Conservation (phyloP, 257 asterid genomes). For the Solanum bukasovii region DNA sequence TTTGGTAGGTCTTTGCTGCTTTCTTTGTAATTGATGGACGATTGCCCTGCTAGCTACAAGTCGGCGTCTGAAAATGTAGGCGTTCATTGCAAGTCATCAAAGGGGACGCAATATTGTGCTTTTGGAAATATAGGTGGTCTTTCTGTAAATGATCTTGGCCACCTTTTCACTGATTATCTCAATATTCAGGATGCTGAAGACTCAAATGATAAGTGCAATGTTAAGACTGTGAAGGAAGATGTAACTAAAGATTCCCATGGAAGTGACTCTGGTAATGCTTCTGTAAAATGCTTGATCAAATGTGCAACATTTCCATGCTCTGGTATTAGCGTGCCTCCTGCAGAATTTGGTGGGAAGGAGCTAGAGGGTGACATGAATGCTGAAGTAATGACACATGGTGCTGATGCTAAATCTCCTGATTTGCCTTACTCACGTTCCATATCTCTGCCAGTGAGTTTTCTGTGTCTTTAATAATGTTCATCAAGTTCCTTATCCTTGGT, state of each 20-base stretch:
- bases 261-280: background rate
- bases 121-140: background rate
- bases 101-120: slow-evolving; percentile 3
- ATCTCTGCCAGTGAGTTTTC: slow-evolving; percentile 27
- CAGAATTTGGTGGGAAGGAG: background rate
- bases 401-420: slow-evolving; percentile 8
- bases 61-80: slow-evolving; percentile 11
- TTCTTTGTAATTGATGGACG: slow-evolving; percentile 24
- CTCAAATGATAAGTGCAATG: background rate
- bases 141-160: slow-evolving; percentile 17
- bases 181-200: slow-evolving; percentile 8
- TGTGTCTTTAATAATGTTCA: background rate
- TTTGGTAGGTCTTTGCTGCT: slow-evolving; percentile 9
- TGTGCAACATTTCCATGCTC: slow-evolving; percentile 7
- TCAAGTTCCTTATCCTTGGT: background rate
- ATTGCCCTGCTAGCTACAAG: slow-evolving; percentile 1
- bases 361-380: slow-evolving; percentile 1
- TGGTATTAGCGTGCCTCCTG: background rate
- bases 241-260: background rate
- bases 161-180: slow-evolving; percentile 16
- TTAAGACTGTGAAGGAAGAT: slow-evolving; percentile 7
- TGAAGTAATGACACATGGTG: background rate
- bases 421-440: slow-evolving; percentile 9
- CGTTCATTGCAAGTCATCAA: slow-evolving; percentile 6
- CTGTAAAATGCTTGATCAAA: slow-evolving; percentile 10